Conservation (phyloP, 176 grass and related monocot genomes). For the Leersia perrieri region DNA sequence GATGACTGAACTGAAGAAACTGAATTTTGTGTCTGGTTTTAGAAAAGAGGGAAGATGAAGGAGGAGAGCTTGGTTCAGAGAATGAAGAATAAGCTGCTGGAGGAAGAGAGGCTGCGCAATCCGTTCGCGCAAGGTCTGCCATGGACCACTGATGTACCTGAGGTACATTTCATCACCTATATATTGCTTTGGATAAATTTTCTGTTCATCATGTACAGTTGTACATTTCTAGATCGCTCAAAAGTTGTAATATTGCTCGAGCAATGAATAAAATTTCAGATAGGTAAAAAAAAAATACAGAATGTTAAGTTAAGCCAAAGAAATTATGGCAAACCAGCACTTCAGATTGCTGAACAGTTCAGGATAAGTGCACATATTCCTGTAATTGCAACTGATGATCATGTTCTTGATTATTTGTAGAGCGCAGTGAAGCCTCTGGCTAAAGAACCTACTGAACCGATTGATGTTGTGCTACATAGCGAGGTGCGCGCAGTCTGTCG, state of each 20-base stretch:
- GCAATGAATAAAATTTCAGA: not conserved
- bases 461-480: slow-evolving; percentile 65
- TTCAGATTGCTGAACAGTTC: not conserved
- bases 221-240: not conserved
- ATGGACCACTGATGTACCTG: slow-evolving; percentile 74
- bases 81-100: slow-evolving; percentile 53
- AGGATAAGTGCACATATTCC: not conserved
- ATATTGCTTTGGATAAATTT: not conserved
- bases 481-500: slow-evolving; percentile 53
- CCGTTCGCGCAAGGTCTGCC: slow-evolving; percentile 73
- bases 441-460: slow-evolving; percentile 71
- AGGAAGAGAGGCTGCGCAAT: slow-evolving; percentile 68
- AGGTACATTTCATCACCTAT: slow-evolving; percentile 39
- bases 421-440: slow-evolving; percentile 38
- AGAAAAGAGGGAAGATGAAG: slow-evolving; percentile 84
- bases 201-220: not conserved
- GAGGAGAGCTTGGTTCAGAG: slow-evolving; percentile 59
- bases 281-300: not conserved
- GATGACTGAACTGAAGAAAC: slow-evolving; percentile 3
- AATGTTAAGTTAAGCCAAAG: not conserved
- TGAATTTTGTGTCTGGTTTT: not conserved
- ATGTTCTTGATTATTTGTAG: slow-evolving; percentile 13
- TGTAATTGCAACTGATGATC: not conserved
- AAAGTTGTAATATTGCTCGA: not conserved
- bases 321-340: not conserved